Base-by-base conservation (phyloP, 2,329 filamentous ascomycete species). In the Curvularia sp. region DNA sequence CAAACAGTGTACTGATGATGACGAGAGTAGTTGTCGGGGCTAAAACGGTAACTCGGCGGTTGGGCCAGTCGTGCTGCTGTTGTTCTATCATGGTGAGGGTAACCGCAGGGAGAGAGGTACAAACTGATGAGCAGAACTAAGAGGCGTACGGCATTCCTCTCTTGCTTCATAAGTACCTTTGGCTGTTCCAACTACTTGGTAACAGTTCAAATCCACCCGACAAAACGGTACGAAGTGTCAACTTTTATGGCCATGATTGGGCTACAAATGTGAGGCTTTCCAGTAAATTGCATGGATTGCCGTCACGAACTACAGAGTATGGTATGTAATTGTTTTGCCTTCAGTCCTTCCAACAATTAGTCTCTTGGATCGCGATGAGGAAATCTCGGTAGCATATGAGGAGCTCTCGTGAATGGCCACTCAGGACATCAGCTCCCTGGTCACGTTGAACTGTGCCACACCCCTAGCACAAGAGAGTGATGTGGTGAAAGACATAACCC, bases 11-110 rank as follows among this genome's bases (percentile, higher is more conserved):
- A 34, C 62, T 66, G 9, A 72, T 41, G 18, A 61, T 28, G 25
- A 58, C 62, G 5, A 72, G 57, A 3, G 49, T 60, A 23, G 57
- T 54, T 1, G 61, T 64, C 12, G 65, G 53, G 1, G 49, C 51
- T 18, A 72, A 13, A n/a, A 73, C 65, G 5, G 64, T 51, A 12
- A 49, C 10, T 25, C 57, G 48, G 10, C 63, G 66, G 36, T 72
- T 50, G 8, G 67, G 53, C 53, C 53, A 50, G 10, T 46, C 9
- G 3, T 51, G 61, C 61, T 63, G 67, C 45, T 60, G 56, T 49
- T 18, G 3, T 15, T 6, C 9, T 15, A 25, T 10, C 54, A 51
- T 52, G 4, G 9, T 38, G 25, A 34, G 9, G 9, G 30, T 34
- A 8, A 34, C 13, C 30, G 30, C 10, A 15, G 13, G 3, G 8